Percentiles rank a stretch among this genome's conserved stretches.
Conservation (phyloP, 2,329 filamentous ascomycete species). For the Stachybotrys elegans region DNA sequence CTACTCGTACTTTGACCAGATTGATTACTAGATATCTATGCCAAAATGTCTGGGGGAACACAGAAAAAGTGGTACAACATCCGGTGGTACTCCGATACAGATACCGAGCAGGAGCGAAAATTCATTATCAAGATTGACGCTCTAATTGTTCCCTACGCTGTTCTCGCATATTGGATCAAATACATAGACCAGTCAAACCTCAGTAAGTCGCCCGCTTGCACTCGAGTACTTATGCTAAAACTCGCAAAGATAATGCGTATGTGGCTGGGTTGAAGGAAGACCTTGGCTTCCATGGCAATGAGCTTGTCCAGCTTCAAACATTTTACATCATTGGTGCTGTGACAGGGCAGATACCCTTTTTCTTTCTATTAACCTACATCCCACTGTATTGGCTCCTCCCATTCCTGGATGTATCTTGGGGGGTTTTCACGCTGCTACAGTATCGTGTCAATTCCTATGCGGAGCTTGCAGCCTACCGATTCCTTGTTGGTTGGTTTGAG, state of each 20-base stretch:
- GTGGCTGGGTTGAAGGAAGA: conserved; percentile 50
- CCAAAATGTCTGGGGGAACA: no score
- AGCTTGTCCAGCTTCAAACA: conserved; percentile 49
- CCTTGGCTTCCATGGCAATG: conserved; percentile 44
- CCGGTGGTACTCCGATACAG: conserved; percentile 42
- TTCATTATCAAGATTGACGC: conserved; percentile 48
- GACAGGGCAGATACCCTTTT: conserved; percentile 45
- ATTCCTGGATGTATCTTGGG: conserved; percentile 47
- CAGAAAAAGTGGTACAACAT: conserved; percentile 23
- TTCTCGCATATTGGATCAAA: conserved; percentile 51
- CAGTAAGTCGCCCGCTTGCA: conserved; percentile 28
- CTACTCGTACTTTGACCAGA: no score
- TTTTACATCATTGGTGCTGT: conserved; percentile 43
- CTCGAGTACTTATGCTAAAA: no score
- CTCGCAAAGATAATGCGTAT: conserved; percentile 45
- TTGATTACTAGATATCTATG: no score
- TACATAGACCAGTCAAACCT: conserved; percentile 48
- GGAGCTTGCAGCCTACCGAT: conserved; percentile 48
- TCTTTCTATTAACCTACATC: conserved; percentile 41
- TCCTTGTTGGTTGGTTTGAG: conserved; percentile 50
- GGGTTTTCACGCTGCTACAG: conserved; percentile 51
- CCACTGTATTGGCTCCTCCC: conserved; percentile 48
- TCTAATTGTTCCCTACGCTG: conserved; percentile 50
- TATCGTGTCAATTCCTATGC: conserved; percentile 42
- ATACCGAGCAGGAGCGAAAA: conserved; percentile 31